Conservation (phyloP, 257 asterid genomes). For the Buddleja alternifolia region DNA sequence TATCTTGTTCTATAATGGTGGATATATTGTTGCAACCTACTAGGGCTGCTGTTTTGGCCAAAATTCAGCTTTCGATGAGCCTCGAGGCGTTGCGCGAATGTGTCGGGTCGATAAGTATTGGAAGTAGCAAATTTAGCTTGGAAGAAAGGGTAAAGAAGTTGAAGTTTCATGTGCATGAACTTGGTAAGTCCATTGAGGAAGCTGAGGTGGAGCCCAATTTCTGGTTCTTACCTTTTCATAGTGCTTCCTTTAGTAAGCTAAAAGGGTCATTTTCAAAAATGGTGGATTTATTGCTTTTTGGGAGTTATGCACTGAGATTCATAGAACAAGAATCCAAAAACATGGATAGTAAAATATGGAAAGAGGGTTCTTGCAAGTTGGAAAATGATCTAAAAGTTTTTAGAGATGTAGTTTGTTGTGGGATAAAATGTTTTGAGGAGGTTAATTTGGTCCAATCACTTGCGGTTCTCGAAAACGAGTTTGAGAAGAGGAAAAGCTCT, state of each 20-base stretch:
- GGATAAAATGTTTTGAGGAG: slow-evolving; percentile 59
- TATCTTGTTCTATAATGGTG: slow-evolving; percentile 76
- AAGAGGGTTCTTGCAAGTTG: slow-evolving; percentile 40
- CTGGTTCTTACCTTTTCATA: slow-evolving; percentile 80
- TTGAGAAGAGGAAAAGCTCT: slow-evolving; percentile 46
- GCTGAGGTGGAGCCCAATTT: slow-evolving; percentile 86
- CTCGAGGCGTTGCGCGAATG: slow-evolving; percentile 45
- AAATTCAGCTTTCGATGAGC: slow-evolving; percentile 51
- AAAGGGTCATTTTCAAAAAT: slow-evolving; percentile 56
- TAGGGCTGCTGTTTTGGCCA: slow-evolving; percentile 73
- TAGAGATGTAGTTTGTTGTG: slow-evolving; percentile 44
- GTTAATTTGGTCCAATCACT: slow-evolving; percentile 55
- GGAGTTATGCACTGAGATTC: slow-evolving; percentile 45
- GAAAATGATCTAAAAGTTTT: slow-evolving; percentile 50
- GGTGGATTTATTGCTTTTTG: slow-evolving; percentile 61
- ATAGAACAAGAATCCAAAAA: slow-evolving; percentile 54
- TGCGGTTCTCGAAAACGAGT: slow-evolving; percentile 46
- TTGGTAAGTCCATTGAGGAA: slow-evolving; percentile 66
- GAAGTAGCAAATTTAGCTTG: slow-evolving; percentile 22
- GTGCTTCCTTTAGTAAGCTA: slow-evolving; percentile 55
- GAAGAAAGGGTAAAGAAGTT: slow-evolving; percentile 44
- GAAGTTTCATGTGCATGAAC: slow-evolving; percentile 42
- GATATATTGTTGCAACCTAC: slow-evolving; percentile 78
- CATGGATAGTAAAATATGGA: slow-evolving; percentile 36
- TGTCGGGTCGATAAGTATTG: slow-evolving; percentile 39